Evolutionary conservation across 306 rosid species (phyloP), one percentile per base, ranked within the genome.

Genomic region (Vachellia collinsii): DNA sequence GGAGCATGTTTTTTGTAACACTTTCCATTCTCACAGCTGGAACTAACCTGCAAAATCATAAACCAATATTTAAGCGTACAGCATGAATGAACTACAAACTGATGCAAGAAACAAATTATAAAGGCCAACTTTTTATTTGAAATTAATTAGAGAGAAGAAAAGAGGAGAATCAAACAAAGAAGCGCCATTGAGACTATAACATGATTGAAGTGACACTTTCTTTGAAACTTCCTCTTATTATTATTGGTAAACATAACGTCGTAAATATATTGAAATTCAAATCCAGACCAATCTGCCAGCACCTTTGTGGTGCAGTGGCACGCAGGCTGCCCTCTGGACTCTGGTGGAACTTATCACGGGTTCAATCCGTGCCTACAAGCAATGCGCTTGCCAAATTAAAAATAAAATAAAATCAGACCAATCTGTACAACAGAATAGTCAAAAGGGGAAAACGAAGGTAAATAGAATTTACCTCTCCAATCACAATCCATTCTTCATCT

Each of bases 401-500:
- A n/a, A 29, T 0, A 29, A 29, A 29, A 29, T 0, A 29, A 29
- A 29, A 29, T 38, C 42, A 38, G 42, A 38, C 6, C 42, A 38
- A 38, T 38, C 6, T 38, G 42, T 38, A 38, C 5, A 38, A 38
- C 42, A 38, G 42, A 38, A 38, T 38, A 3, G 5, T 38, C 42
- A 38, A 38, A 38, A 38, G 42, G 42, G 42, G 17, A 16, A 80
- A 81, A 69, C 54, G 39, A 70, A 54, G 39, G 54, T 36, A 4
- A 42, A 22, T 22, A 8, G 37, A 78, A 79, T 29, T 74, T 88
- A 90, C 99, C 97, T 93, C 87, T 86, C 95, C 94, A 22, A 92
- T 77, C 83, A 92, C 84, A 78, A 88, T 86, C 99, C 97, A 92
- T 80, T 86, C 82, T 82, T 78, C 94, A 87, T 88, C 91, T 72